phyloP scores from a whole-genome alignment of 257 asterid species.

The Nemophila menziesii region DNA sequence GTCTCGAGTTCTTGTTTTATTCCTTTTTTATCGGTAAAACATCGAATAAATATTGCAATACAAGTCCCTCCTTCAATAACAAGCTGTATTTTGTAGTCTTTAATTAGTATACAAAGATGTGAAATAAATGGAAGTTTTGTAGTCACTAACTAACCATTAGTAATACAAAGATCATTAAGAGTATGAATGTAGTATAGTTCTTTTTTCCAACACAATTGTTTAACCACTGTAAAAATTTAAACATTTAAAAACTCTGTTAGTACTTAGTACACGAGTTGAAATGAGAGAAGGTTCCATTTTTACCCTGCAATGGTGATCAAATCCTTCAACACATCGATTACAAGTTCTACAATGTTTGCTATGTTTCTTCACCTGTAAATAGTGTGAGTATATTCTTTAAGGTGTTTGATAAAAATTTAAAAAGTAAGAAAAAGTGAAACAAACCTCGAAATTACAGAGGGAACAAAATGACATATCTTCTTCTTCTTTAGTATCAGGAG shows the following conservation, averaged over 20 bases:
- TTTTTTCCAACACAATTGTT: conserved; percentile 94
- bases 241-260: not conserved
- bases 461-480: conserved; percentile 72
- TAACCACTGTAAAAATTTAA: conserved; percentile 62
- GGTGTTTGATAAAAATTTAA: no score
- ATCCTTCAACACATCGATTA: conserved; percentile 93
- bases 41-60: conserved; percentile 72
- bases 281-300: conserved; percentile 1
- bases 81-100: conserved; percentile 46
- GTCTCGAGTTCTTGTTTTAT: conserved; percentile 44
- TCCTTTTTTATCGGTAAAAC: conserved; percentile 68
- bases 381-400: no score
- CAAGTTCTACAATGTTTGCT: conserved; percentile 98
- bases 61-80: conserved; percentile 78
- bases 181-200: conserved; percentile 92
- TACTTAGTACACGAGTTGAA: no score
- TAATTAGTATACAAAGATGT: conserved; percentile 8
- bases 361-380: conserved; percentile 65
- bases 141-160: conserved; percentile 48
- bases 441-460: conserved; percentile 83
- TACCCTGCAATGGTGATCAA: conserved; percentile 99
- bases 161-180: conserved; percentile 65
- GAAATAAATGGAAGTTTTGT: not conserved
- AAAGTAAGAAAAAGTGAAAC: not conserved
- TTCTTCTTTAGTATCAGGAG: conserved; percentile 45